Conservation (phyloP, 768 basidiomycete genomes). For the Tylopilus plumbeoviolaceoides region DNA sequence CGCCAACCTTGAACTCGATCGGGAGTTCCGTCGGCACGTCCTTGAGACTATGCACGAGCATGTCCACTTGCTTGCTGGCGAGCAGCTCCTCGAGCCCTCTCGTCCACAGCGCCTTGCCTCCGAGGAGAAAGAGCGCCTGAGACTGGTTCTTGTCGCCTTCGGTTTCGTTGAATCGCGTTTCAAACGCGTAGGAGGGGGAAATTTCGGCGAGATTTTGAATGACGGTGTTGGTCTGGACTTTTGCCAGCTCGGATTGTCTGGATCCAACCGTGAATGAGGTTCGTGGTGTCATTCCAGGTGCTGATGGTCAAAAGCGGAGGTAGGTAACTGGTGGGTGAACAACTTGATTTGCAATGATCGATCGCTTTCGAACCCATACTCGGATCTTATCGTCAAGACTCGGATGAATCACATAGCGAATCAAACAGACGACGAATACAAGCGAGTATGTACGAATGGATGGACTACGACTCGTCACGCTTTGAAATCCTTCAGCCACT, state of each 20-base stretch:
- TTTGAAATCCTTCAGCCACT: constrained; percentile 59
- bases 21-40: constrained; percentile 90
- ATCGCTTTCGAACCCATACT: too few species aligned
- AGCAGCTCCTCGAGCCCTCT: constrained; percentile 91
- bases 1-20: constrained; percentile 78
- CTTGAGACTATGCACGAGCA: constrained; percentile 91
- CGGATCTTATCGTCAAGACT: too few species aligned
- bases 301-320: neutral
- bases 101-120: constrained; percentile 94
- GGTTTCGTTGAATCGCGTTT: constrained; percentile 62
- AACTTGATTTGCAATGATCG: neutral
- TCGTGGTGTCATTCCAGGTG: constrained; percentile 13
- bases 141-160: constrained; percentile 88
- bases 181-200: constrained; percentile 49
- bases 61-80: constrained; percentile 68
- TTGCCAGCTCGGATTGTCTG: constrained; percentile 81
- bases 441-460: neutral
- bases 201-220: constrained; percentile 54
- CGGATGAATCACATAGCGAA: neutral
- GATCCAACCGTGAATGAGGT: constrained; percentile 77
- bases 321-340: neutral
- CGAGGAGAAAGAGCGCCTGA: constrained; percentile 82
- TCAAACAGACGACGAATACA: neutral
- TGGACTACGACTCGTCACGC: neutral
- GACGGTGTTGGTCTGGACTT: constrained; percentile 85